Base-by-base conservation (phyloP, 1,284 basidiomycete species). In the Austroboletus niveus region DNA sequence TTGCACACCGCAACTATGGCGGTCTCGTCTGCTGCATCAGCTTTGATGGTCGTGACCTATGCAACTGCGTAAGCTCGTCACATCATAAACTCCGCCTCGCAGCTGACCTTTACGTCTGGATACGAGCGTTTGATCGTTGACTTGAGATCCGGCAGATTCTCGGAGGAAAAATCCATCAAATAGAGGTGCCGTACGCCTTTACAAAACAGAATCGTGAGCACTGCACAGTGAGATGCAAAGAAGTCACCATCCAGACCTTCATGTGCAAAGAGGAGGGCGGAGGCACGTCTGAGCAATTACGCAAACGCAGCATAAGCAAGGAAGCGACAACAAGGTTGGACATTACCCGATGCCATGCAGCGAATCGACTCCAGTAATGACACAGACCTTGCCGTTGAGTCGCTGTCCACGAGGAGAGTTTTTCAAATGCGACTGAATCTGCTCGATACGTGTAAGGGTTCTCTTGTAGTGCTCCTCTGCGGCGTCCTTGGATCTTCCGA, bases 321-420 rank as follows among this genome's bases (percentile, higher is more conserved):
- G n/a, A 38, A 51, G 42, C 27, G 17, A 45, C 29, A 43, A 46
- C 51, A 49, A 47, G 48, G 32, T 41, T 56, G 36, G 45, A 46
- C 43, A 43, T 58, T 65, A 90, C 90, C 92, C 92, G 57, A 95
- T 94, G 27, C 92, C 92, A 63, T 85, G 85, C 57, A 88, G 64
- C 17, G 89, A 92, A 27, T 87, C 86, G 27, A 87, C 90, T 14
- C 94, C 94, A 0, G 94, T 97, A 57, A 97, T 81, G 57, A 97
- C 80, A 63, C 88, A 92, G n/a, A 95, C 91, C 70, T 94, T 96
- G 57, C 79, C 84, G 61, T 78, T 77, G 58, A 96, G 76, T 57
- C 84, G 79, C 17, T 71, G 74, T 39, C 76, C 73, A 35, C 86
- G 77, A 31, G 84, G 77, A 31, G 79, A 62, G 17, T 69, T 73